phyloP scores from a whole-genome alignment of 2,329 filamentous ascomycete species.

The Neodidymelliopsis sp. region DNA sequence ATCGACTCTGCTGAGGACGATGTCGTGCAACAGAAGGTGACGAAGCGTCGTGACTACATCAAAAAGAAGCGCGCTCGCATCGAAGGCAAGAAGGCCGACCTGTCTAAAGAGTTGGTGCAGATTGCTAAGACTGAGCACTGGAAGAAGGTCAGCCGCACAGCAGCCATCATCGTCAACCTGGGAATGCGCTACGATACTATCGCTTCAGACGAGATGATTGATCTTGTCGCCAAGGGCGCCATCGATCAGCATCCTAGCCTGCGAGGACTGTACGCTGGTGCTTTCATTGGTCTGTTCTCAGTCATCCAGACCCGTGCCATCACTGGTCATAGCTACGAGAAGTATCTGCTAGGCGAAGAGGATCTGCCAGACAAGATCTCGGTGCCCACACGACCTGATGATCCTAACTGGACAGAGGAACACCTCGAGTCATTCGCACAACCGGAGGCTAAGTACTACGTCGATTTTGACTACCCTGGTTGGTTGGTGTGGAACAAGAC shows the following conservation, averaged over 20 bases:
- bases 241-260: slow-evolving; percentile 91
- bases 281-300: slow-evolving; percentile 79
- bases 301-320: slow-evolving; percentile 85
- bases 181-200: slow-evolving; percentile 91
- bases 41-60: slow-evolving; percentile 75
- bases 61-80: slow-evolving; percentile 76
- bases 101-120: slow-evolving; percentile 83
- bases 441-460: slow-evolving; percentile 82
- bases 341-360: slow-evolving; percentile 84
- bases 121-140: slow-evolving; percentile 84
- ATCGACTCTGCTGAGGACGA: slow-evolving; percentile 51
- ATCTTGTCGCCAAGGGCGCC: slow-evolving; percentile 81
- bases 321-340: slow-evolving; percentile 85
- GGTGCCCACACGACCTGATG: slow-evolving; percentile 72
- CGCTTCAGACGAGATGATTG: slow-evolving; percentile 80
- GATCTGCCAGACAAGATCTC: slow-evolving; percentile 77
- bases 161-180: slow-evolving; percentile 88
- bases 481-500: slow-evolving; percentile 96
- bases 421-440: slow-evolving; percentile 81
- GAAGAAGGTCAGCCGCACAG: slow-evolving; percentile 92
- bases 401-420: slow-evolving; percentile 78
- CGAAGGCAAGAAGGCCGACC: slow-evolving; percentile 79
- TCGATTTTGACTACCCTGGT: slow-evolving; percentile 90
- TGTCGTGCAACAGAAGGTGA: slow-evolving; percentile 68
- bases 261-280: slow-evolving; percentile 80